These are phyloP conservation scores for Cryphonectria carpinicola DNA, from an alignment of 2,329 filamentous ascomycete genomes.

Conservation along the genomic window DNA sequence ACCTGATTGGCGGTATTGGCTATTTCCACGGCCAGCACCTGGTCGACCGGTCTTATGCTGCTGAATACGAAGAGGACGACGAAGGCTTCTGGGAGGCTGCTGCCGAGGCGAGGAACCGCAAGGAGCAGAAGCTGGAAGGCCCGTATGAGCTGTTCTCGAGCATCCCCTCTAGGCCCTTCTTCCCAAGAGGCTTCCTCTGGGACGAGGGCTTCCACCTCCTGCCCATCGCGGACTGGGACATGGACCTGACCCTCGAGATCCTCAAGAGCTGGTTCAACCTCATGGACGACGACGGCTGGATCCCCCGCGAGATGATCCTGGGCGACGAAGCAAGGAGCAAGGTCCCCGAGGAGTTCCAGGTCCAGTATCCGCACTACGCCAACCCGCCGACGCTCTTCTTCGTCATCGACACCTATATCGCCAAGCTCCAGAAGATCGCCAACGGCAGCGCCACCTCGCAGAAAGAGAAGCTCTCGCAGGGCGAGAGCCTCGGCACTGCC, in stretches of 20 bases:
- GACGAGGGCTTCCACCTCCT: conserved; percentile 96
- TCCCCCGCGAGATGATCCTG: conserved; percentile 92
- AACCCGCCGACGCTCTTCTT: conserved; percentile 96
- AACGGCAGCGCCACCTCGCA: conserved; percentile 51
- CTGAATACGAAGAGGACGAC: conserved; percentile 92
- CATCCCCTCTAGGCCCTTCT: conserved; percentile 92
- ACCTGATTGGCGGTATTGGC: conserved; percentile 89
- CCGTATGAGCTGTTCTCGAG: conserved; percentile 89
- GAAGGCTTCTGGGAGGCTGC: conserved; percentile 96
- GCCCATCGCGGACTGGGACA: conserved; percentile 91
- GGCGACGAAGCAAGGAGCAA: conserved; percentile 91
- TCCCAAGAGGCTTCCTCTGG: conserved; percentile 95
- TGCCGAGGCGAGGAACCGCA: conserved; percentile 73
- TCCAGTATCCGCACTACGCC: conserved; percentile 95
- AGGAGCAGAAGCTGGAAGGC: conserved; percentile 72
- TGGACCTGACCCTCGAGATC: conserved; percentile 84
- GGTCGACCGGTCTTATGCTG: conserved; percentile 88
- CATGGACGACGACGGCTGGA: conserved; percentile 98
- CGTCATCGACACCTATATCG: conserved; percentile 81
- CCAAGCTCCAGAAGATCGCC: conserved; percentile 65
- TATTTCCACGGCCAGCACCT: conserved; percentile 91
- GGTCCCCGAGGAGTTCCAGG: conserved; percentile 89
- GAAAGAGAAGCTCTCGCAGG: conserved; percentile 48
- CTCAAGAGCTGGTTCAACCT: conserved; percentile 94
- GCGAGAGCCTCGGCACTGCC: conserved; percentile 60